Conservation (phyloP, 345 rosid genomes). For the Durio zibethinus region DNA sequence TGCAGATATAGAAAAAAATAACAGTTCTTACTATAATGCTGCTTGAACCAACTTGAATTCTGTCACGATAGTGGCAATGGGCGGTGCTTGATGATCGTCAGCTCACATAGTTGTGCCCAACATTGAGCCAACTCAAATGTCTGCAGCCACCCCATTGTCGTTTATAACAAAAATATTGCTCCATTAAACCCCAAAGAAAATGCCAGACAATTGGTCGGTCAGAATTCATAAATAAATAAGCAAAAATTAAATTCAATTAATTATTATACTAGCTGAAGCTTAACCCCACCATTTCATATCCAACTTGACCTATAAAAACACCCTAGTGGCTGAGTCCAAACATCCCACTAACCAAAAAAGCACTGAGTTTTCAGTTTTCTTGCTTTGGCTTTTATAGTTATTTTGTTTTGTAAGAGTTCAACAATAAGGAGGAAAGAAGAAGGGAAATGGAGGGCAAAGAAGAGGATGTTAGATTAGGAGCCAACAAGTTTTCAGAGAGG, state of each 20-base stretch:
- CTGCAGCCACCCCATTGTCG: neutral
- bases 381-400: too few species aligned
- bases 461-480: constrained; percentile 57
- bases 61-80: constrained; percentile 15
- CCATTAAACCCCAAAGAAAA: neutral
- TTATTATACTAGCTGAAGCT: neutral
- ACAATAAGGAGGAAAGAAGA: neutral
- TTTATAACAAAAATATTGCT: neutral
- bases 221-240: constrained; percentile 9
- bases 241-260: neutral
- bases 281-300: constrained; percentile 21
- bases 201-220: constrained; percentile 32
- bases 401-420: neutral
- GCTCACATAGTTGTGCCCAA: constrained; percentile 20
- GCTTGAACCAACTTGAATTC: neutral
- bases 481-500: constrained; percentile 49
- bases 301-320: constrained; percentile 19
- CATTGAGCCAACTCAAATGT: constrained; percentile 22
- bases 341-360: neutral
- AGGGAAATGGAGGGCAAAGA: constrained; percentile 42
- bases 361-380: neutral
- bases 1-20: neutral
- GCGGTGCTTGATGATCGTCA: constrained; percentile 27
- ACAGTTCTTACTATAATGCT: too few species aligned
- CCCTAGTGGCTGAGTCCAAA: neutral